Evolutionary conservation across 305 asterid species (phyloP).

Genomic region (Ajuga reptans): DNA sequence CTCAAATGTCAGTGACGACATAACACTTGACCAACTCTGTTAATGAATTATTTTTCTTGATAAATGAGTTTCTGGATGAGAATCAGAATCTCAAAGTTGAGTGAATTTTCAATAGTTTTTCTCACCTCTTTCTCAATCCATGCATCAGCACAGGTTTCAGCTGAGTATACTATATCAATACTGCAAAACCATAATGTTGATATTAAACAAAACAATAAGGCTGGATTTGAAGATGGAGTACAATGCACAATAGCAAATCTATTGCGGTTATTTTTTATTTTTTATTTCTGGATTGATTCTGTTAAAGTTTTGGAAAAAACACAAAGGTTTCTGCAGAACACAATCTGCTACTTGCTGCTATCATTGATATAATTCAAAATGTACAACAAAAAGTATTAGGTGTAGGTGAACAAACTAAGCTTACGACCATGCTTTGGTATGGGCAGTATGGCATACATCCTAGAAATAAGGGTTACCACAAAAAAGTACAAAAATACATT

Average conservation of each 20-base stretch:
- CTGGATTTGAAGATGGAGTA: background rate
- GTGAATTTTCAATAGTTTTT: background rate
- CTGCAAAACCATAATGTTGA: constrained; percentile 40
- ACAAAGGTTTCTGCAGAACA: too few relatives aligned
- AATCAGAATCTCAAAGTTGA: background rate
- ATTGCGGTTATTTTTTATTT: background rate
- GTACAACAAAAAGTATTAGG: too few relatives aligned
- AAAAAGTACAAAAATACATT: too few relatives aligned
- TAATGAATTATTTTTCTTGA: background rate
- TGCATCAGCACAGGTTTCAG: constrained; percentile 89
- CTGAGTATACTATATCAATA: constrained; percentile 63
- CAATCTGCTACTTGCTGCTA: too few relatives aligned
- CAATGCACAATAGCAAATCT: background rate
- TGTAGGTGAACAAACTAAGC: too few relatives aligned
- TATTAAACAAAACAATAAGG: constrained; percentile 12
- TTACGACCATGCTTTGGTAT: too few relatives aligned
- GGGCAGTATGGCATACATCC: too few relatives aligned
- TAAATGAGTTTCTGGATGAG: background rate
- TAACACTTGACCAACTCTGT: background rate
- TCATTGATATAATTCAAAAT: too few relatives aligned
- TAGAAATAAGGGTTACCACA: too few relatives aligned
- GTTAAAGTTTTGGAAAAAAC: too few relatives aligned
- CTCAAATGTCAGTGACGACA: constrained; percentile 4
- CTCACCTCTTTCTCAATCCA: constrained; percentile 99
- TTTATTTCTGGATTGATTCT: background rate